phyloP scores from a whole-genome alignment of 2,329 filamentous ascomycete species.

The Leptosphaerulina australis region DNA sequence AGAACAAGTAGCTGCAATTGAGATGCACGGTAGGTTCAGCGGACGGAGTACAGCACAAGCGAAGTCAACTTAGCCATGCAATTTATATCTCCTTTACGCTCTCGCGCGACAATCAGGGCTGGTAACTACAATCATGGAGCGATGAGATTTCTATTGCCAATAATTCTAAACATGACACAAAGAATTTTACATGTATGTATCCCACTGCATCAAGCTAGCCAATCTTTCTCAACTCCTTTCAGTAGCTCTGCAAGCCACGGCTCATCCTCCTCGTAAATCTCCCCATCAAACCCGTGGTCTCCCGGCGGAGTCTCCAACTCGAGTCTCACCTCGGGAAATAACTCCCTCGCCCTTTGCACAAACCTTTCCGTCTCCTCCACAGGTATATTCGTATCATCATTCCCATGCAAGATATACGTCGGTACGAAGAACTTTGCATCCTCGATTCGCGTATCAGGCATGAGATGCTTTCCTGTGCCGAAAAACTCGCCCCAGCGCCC shows the following conservation, averaged over 20 bases:
- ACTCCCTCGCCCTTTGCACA: constrained; percentile 5
- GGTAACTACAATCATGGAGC: no score
- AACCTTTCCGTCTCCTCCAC: constrained; percentile 19
- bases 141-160: no score
- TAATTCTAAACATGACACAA: no score
- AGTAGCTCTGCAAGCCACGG: constrained; percentile 17
- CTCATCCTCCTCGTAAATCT: constrained; percentile 10
- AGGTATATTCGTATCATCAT: constrained; percentile 1
- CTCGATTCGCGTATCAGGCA: constrained; percentile 14
- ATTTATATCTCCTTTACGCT: no score
- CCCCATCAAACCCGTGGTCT: constrained; percentile 21
- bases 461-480: constrained; percentile 2
- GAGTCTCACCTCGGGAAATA: no score
- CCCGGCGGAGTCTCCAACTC: constrained; percentile 1
- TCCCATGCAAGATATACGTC: constrained; percentile 17
- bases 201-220: no score
- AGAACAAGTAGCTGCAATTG: no score
- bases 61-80: no score
- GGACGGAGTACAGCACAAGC: no score
- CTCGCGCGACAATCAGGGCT: no score
- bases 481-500: constrained; percentile 1
- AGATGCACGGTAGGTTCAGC: no score
- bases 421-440: constrained; percentile 2
- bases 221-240: constrained; percentile 4
- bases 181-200: no score